Percentiles rank a stretch among this genome's conserved stretches.
Evolutionary conservation across 768 basidiomycete species (phyloP).

Genomic region (Mycena vulgaris): DNA sequence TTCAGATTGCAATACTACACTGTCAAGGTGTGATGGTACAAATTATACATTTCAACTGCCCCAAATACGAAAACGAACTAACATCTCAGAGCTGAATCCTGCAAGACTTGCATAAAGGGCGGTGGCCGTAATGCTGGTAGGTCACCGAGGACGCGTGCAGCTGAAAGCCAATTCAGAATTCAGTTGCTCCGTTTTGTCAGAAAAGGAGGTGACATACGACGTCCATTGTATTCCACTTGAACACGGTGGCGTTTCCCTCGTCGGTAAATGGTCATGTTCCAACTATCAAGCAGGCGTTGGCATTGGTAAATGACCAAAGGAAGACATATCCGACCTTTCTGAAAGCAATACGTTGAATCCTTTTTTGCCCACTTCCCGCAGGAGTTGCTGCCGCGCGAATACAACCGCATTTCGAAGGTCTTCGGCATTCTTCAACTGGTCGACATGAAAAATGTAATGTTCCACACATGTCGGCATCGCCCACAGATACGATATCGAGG

Average conservation of each 20-base stretch:
- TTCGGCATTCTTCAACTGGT: conserved; percentile 57
- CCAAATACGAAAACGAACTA: not conserved
- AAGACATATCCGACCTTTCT: conserved; percentile 72
- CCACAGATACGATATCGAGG: conserved; percentile 70
- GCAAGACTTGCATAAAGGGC: conserved; percentile 79
- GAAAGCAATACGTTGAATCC: conserved; percentile 75
- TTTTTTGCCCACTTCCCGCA: conserved; percentile 67
- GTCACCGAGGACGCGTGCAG: conserved; percentile 70
- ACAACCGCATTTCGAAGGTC: conserved; percentile 68
- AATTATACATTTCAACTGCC: conserved; percentile 14
- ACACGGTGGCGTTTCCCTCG: conserved; percentile 74
- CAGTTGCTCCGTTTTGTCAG: conserved; percentile 13
- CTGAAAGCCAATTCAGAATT: conserved; percentile 45
- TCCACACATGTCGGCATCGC: conserved; percentile 67
- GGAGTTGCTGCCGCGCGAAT: conserved; percentile 76
- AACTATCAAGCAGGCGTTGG: conserved; percentile 57
- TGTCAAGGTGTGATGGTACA: conserved; percentile 26
- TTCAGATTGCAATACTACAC: conserved; percentile 14
- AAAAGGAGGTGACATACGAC: conserved; percentile 58
- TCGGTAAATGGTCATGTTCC: conserved; percentile 77
- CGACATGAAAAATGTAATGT: conserved; percentile 78
- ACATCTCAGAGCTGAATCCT: conserved; percentile 52
- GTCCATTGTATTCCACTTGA: conserved; percentile 78
- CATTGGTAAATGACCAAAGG: conserved; percentile 17
- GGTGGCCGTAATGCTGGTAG: conserved; percentile 63